A percentile compares a stretch with the other conserved stretches of the same genome.
phyloP scores from a whole-genome alignment of 176 grass and related monocot species.

The Raddia guianensis region DNA sequence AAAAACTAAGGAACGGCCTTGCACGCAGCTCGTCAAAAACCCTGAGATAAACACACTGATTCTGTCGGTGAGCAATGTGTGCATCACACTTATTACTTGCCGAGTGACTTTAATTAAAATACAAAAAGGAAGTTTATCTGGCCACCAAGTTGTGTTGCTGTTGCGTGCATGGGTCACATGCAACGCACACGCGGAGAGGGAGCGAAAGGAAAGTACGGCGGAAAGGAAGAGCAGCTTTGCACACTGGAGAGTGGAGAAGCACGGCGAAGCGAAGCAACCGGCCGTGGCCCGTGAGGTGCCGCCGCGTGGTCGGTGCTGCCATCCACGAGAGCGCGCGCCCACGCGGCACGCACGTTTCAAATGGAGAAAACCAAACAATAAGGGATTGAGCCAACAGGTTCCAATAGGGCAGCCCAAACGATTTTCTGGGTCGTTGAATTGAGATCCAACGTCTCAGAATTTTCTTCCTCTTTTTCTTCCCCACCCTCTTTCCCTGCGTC shows the following conservation, averaged over 20 bases:
- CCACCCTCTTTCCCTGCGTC: too few relatives aligned
- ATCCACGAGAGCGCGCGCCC: not conserved
- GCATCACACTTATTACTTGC: too few relatives aligned
- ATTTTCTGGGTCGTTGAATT: too few relatives aligned
- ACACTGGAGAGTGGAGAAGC: not conserved
- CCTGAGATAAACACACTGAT: too few relatives aligned
- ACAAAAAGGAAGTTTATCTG: not conserved
- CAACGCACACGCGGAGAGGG: conserved; percentile 18
- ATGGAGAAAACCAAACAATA: not conserved
- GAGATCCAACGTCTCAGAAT: too few relatives aligned
- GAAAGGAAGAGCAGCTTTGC: not conserved
- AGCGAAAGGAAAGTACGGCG: not conserved
- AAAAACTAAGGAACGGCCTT: too few relatives aligned
- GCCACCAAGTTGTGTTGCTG: not conserved
- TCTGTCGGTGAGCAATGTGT: conserved; percentile 28
- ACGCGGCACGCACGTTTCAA: not conserved
- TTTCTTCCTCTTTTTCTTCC: too few relatives aligned
- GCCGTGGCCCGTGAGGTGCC: not conserved
- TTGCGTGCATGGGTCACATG: conserved; percentile 25
- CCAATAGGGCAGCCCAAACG: too few relatives aligned
- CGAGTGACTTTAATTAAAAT: not conserved
- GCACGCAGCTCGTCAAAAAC: too few relatives aligned
- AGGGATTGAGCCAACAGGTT: too few relatives aligned
- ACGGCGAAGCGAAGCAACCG: conserved; percentile 33
- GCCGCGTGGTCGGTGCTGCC: conserved; percentile 22